Evolutionary conservation across 345 rosid genomes (phyloP).

Genomic region (Brassica incana): DNA sequence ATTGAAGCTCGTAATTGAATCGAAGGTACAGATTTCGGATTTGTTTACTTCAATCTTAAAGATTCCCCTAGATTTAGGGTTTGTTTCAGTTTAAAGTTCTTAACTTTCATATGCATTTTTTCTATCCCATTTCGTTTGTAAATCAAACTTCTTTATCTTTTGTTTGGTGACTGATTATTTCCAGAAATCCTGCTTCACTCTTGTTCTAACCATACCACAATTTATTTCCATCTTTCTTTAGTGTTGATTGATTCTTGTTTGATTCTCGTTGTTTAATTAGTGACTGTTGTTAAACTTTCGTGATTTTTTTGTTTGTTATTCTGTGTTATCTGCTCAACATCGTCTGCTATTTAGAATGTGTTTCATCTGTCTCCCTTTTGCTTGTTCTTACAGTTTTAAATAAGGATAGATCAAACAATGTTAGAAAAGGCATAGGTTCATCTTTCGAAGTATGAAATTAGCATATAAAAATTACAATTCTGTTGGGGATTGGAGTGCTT

Average conservation of each 20-base stretch:
- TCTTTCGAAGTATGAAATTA: not conserved
- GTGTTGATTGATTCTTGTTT: not conserved
- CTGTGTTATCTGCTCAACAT: too few relatives aligned
- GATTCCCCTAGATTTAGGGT: too few relatives aligned
- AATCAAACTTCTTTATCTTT: not conserved
- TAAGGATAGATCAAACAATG: not conserved
- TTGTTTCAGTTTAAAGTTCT: too few relatives aligned
- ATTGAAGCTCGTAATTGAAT: not conserved
- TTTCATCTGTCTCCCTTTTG: not conserved
- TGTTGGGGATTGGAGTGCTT: not conserved
- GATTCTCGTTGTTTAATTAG: not conserved
- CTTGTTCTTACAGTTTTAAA: not conserved
- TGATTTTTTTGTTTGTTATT: not conserved
- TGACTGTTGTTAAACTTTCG: not conserved
- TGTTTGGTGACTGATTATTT: not conserved
- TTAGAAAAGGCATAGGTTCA: not conserved
- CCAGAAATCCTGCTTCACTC: not conserved
- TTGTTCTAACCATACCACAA: not conserved
- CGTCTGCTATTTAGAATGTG: not conserved
- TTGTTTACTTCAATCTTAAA: too few relatives aligned
- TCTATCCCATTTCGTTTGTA: too few relatives aligned
- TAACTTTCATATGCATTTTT: too few relatives aligned
- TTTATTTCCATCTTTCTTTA: not conserved
- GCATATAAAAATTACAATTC: not conserved
- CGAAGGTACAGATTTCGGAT: not conserved